phyloP scores from a whole-genome alignment of 768 basidiomycete species.

The Pleurotus djamor region DNA sequence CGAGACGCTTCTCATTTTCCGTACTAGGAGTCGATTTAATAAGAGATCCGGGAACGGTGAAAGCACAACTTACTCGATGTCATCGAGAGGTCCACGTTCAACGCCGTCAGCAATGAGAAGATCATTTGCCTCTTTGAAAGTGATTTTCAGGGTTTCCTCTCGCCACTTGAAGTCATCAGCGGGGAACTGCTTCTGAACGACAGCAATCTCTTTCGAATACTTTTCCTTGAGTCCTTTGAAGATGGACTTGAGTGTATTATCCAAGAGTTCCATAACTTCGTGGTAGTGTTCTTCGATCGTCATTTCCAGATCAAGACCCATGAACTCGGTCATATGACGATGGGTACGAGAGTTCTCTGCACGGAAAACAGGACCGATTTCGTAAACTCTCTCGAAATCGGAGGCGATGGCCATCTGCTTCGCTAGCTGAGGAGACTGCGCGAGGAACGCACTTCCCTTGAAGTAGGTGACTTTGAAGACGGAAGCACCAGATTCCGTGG shows the following conservation, averaged over 20 bases:
- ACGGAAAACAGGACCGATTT: constrained; percentile 95
- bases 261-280: constrained; percentile 92
- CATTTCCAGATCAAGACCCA: constrained; percentile 99
- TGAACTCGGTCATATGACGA: constrained; percentile 97
- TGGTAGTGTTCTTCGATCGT: constrained; percentile 98
- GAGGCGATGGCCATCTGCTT: constrained; percentile 99
- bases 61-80: constrained; percentile 69
- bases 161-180: constrained; percentile 96
- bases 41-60: constrained; percentile 9
- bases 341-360: constrained; percentile 98
- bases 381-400: constrained; percentile 97
- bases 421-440: constrained; percentile 95
- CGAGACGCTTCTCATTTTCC: constrained; percentile 92
- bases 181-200: constrained; percentile 84
- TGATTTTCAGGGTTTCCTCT: constrained; percentile 83
- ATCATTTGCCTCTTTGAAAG: constrained; percentile 86
- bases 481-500: constrained; percentile 94
- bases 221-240: constrained; percentile 81
- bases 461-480: constrained; percentile 99
- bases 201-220: constrained; percentile 80
- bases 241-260: constrained; percentile 81
- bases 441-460: constrained; percentile 91
- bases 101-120: constrained; percentile 87
- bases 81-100: constrained; percentile 73
- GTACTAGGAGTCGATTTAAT: constrained; percentile 52